Conservation (phyloP, 2,329 filamentous ascomycete species). For the Tolypocladium cylindrosporum region DNA sequence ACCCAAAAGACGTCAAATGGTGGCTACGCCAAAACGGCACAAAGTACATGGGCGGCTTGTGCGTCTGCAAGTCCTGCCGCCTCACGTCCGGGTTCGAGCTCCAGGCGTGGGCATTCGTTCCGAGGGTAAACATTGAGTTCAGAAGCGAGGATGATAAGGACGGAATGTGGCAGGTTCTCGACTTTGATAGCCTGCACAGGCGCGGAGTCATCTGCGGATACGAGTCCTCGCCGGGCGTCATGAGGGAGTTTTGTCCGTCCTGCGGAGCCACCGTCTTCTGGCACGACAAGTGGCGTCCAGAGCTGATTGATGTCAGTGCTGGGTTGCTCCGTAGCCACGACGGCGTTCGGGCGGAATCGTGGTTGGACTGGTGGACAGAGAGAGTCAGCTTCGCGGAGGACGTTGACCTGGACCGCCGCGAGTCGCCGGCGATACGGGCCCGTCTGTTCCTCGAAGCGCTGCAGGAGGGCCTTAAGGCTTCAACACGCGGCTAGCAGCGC, state of each 20-base stretch:
- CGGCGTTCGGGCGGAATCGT: conserved; percentile 44
- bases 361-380: conserved; percentile 52
- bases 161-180: conserved; percentile 10
- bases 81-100: conserved; percentile 51
- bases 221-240: conserved; percentile 40
- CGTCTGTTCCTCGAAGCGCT: neutral
- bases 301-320: conserved; percentile 53
- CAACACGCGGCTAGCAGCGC: neutral
- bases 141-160: conserved; percentile 8
- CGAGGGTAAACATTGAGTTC: conserved; percentile 45
- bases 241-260: conserved; percentile 48
- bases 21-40: conserved; percentile 40
- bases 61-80: conserved; percentile 53
- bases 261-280: conserved; percentile 60
- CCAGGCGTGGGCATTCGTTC: conserved; percentile 57
- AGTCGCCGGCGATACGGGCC: neutral
- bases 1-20: conserved; percentile 44
- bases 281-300: conserved; percentile 40
- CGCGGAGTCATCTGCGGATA: conserved; percentile 39
- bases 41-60: conserved; percentile 50
- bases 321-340: conserved; percentile 42
- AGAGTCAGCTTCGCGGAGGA: conserved; percentile 52
- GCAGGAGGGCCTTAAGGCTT: neutral
- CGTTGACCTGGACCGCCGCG: neutral
- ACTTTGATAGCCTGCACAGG: conserved; percentile 23